Conservation (phyloP, 2,329 filamentous ascomycete species). For the Colletotrichum gloeosporioides region DNA sequence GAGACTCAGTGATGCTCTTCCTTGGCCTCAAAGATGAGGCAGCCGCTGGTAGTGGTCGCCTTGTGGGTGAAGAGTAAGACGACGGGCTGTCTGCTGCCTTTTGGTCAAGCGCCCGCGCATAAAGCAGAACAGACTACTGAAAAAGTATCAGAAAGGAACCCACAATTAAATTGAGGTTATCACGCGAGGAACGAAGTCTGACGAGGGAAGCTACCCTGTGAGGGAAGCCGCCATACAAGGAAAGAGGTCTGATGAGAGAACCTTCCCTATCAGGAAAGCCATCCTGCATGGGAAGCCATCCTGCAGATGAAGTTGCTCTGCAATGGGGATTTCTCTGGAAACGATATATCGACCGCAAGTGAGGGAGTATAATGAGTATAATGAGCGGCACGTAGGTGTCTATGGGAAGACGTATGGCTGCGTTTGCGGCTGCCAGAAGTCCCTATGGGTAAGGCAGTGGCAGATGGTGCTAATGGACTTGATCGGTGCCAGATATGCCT, state of each 20-base stretch:
- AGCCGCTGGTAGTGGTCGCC: background rate
- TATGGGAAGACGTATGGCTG: background rate
- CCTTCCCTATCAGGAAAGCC: background rate
- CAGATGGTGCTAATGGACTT: too few species aligned
- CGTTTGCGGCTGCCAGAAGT: background rate
- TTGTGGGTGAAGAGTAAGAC: too few species aligned
- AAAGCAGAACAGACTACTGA: background rate
- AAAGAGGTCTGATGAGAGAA: background rate
- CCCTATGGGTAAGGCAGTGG: background rate
- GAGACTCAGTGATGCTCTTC: accelerated
- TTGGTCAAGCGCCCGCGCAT: background rate
- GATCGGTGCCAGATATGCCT: accelerated
- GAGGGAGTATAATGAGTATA: background rate
- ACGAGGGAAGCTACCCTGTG: accelerated
- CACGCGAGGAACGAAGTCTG: background rate
- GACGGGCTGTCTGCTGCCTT: too few species aligned
- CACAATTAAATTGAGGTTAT: too few species aligned
- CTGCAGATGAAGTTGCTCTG: background rate
- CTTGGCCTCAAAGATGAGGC: accelerated
- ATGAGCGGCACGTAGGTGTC: accelerated
- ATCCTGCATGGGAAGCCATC: too few species aligned
- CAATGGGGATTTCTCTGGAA: accelerated
- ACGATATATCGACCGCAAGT: background rate
- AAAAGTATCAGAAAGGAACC: too few species aligned
- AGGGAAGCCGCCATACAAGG: background rate